Evolutionary conservation across 441 rosid genomes (phyloP).

Genomic region (Gossypium gossypioides): DNA sequence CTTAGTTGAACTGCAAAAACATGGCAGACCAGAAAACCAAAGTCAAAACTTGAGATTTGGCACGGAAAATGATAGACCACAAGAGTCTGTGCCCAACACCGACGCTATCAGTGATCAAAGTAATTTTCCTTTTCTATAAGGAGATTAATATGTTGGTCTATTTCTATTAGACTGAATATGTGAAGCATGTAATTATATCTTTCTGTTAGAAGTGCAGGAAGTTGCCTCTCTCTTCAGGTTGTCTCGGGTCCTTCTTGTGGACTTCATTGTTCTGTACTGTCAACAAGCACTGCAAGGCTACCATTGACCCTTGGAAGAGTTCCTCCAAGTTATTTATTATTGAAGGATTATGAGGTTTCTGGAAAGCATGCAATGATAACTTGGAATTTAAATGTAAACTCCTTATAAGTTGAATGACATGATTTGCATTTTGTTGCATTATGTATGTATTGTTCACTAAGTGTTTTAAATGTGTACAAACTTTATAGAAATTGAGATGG

Average conservation of each 20-base stretch:
- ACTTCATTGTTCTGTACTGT: slow-evolving; percentile 40
- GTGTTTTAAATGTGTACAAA: slow-evolving; percentile 9
- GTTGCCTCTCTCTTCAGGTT: slow-evolving; percentile 74
- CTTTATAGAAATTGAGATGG: slow-evolving; percentile 73
- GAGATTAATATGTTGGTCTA: slow-evolving; percentile 6
- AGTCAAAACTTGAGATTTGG: slow-evolving; percentile 25
- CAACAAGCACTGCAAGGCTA: slow-evolving; percentile 57
- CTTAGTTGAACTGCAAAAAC: slow-evolving; percentile 36
- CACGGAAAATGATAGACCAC: slow-evolving; percentile 26
- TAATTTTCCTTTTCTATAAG: slow-evolving; percentile 33
- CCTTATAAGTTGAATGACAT: slow-evolving; percentile 10
- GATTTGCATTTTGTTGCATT: slow-evolving; percentile 16
- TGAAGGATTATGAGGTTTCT: slow-evolving; percentile 83
- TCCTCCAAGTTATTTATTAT: slow-evolving; percentile 52
- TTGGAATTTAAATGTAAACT: slow-evolving; percentile 69
- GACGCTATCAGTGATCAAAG: slow-evolving; percentile 42
- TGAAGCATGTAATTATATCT: slow-evolving; percentile 40
- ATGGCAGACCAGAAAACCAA: slow-evolving; percentile 28
- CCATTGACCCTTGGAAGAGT: slow-evolving; percentile 84
- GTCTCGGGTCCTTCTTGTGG: slow-evolving; percentile 75
- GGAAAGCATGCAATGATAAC: slow-evolving; percentile 93
- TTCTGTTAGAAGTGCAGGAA: slow-evolving; percentile 87
- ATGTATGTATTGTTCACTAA: slow-evolving; percentile 10
- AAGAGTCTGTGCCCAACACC: slow-evolving; percentile 26
- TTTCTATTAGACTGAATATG: slow-evolving; percentile 24